Evolutionary conservation across 805 yeast genomes (phyloP).

Genomic region (Yarrowia keelungensis): DNA sequence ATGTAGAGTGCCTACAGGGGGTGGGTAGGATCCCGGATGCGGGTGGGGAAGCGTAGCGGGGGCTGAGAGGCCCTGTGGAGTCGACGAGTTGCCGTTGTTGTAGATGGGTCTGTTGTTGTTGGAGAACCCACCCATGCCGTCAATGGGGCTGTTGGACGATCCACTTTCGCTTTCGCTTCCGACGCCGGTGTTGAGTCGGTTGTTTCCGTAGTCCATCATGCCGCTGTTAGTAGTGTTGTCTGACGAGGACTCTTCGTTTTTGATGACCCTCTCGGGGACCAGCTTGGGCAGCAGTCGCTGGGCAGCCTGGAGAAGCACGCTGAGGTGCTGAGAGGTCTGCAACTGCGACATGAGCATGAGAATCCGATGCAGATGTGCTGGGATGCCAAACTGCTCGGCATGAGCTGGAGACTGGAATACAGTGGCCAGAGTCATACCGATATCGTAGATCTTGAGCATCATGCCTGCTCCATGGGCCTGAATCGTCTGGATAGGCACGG

Average conservation of each 20-base stretch:
- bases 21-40: constrained; percentile 10
- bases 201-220: not conserved
- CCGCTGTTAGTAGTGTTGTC: not conserved
- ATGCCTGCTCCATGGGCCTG: constrained; percentile 30
- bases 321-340: constrained; percentile 15
- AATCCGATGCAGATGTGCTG: constrained; percentile 16
- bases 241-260: constrained; percentile 11
- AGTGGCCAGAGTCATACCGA: constrained; percentile 23
- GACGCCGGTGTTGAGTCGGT: not conserved
- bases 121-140: not conserved
- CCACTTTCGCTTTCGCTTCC: not conserved
- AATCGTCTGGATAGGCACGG: constrained; percentile 18
- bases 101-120: not conserved
- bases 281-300: constrained; percentile 19
- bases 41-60: not conserved
- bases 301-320: constrained; percentile 7
- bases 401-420: constrained; percentile 18
- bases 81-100: not conserved
- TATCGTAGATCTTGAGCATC: constrained; percentile 35
- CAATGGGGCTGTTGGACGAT: constrained; percentile 16
- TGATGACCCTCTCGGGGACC: not conserved
- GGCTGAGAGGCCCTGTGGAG: not conserved
- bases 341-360: constrained; percentile 32
- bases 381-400: constrained; percentile 17
- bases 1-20: constrained; percentile 9